phyloP scores from a whole-genome alignment of 306 rosid genomes.

The Quercus wislizeni region DNA sequence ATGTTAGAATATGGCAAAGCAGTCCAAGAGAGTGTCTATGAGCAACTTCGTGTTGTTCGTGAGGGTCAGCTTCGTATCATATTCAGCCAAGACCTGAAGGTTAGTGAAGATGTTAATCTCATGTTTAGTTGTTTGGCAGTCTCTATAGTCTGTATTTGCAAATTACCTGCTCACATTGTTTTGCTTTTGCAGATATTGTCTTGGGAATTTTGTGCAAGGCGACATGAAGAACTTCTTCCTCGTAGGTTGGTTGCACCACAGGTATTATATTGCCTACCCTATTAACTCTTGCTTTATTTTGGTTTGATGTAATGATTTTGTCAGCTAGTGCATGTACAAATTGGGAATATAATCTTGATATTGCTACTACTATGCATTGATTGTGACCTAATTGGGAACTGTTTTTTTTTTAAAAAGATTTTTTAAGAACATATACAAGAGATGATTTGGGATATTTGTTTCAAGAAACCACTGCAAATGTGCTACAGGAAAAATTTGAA shows the following conservation, averaged over 20 bases:
- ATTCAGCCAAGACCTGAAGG: slow-evolving; percentile 90
- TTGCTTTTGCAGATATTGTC: slow-evolving; percentile 58
- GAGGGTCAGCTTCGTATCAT: slow-evolving; percentile 95
- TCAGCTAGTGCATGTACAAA: neutral
- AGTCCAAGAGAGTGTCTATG: slow-evolving; percentile 91
- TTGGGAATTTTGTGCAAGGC: slow-evolving; percentile 96
- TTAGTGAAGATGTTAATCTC: slow-evolving; percentile 9
- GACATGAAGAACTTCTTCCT: slow-evolving; percentile 97
- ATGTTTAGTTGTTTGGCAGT: neutral
- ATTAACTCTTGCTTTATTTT: neutral
- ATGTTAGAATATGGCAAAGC: slow-evolving; percentile 91
- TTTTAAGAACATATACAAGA: neutral
- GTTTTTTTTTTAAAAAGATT: neutral
- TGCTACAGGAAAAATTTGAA: neutral
- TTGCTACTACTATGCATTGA: neutral
- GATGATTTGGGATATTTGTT: neutral
- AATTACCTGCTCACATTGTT: slow-evolving; percentile 2
- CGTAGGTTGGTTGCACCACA: slow-evolving; percentile 93
- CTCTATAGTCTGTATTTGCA: neutral
- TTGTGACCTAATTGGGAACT: neutral
- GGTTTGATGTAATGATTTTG: neutral
- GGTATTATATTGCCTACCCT: slow-evolving; percentile 48
- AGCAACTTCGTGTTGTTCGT: slow-evolving; percentile 96
- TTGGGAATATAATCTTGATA: neutral
- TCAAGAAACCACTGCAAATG: neutral